These are phyloP conservation scores for Leishmania braziliensis DNA, from an alignment of 208 protist genomes.

Conservation along the genomic window DNA sequence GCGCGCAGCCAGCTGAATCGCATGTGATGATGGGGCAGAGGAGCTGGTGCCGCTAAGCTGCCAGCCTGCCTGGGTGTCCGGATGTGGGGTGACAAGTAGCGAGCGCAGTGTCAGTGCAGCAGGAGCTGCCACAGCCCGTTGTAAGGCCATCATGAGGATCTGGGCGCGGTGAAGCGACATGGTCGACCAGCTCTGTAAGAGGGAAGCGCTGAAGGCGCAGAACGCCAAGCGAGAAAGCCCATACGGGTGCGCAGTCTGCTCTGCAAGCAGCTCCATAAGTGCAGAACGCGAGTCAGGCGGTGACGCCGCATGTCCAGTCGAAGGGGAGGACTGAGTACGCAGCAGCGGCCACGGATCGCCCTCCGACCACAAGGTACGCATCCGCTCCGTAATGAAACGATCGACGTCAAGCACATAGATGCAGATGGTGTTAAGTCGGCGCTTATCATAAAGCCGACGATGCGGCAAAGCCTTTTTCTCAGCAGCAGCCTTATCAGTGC, in stretches of 20 bases:
- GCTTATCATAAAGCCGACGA: not conserved
- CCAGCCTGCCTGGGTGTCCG: not conserved
- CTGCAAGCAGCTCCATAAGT: not conserved
- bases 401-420: slow-evolving; percentile 25
- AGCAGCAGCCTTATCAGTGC: not conserved
- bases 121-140: slow-evolving; percentile 16
- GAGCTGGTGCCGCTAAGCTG: not conserved
- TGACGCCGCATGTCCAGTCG: not conserved
- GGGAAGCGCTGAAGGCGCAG: not conserved
- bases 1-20: not conserved
- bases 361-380: slow-evolving; percentile 1
- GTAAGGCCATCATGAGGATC: slow-evolving; percentile 14
- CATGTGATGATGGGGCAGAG: not conserved
- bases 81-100: not conserved
- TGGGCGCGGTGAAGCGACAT: not conserved
- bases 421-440: slow-evolving; percentile 3
- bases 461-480: not conserved
- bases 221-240: slow-evolving; percentile 19
- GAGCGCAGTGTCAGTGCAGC: slow-evolving; percentile 11
- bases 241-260: slow-evolving; percentile 9
- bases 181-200: slow-evolving; percentile 6
- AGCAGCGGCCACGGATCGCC: not conserved
- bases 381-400: slow-evolving; percentile 36
- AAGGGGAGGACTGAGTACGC: not conserved
- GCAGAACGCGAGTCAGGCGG: not conserved